Percentiles rank a stretch among this genome's conserved stretches.
Conservation (phyloP, 768 basidiomycete genomes). For the Holtermanniella nyarrowii region DNA sequence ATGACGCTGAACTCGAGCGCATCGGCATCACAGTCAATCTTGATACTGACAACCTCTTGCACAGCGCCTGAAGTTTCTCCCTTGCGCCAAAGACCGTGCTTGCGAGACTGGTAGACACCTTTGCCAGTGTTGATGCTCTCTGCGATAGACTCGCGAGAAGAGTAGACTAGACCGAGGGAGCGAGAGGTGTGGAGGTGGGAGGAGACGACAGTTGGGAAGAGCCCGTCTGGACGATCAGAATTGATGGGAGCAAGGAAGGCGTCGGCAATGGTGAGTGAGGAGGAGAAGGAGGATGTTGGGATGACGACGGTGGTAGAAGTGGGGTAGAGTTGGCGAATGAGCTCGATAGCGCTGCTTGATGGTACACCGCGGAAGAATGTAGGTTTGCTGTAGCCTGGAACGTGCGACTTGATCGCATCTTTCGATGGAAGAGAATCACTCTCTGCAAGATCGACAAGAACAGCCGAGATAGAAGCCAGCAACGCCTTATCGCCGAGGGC, state of each 20-base stretch:
- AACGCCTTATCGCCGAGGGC: constrained; percentile 66
- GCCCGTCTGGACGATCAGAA: constrained; percentile 81
- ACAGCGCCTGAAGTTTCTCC: constrained; percentile 92
- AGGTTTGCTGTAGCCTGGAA: not conserved
- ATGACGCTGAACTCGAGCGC: constrained; percentile 81
- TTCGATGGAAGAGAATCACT: constrained; percentile 49
- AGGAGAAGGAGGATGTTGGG: constrained; percentile 50
- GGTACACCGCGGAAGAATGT: constrained; percentile 12
- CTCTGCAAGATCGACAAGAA: constrained; percentile 63
- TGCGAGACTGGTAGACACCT: constrained; percentile 92
- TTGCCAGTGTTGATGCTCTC: constrained; percentile 79
- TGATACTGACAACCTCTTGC: constrained; percentile 73
- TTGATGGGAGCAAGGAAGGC: constrained; percentile 71
- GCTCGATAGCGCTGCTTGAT: constrained; percentile 23
- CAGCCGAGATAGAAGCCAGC: constrained; percentile 58
- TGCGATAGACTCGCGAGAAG: constrained; percentile 70
- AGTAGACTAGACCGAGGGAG: constrained; percentile 84
- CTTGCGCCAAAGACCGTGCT: constrained; percentile 92
- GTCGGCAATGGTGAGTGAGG: constrained; percentile 63
- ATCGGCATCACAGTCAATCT: constrained; percentile 84
- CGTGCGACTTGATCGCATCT: constrained; percentile 47
- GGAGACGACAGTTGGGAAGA: constrained; percentile 86
- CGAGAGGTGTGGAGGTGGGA: constrained; percentile 43
- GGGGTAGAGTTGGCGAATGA: constrained; percentile 44
- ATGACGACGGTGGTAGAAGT: constrained; percentile 61